Base-by-base conservation (phyloP, 208 protist species). In the Wallacemonas sp. region DNA sequence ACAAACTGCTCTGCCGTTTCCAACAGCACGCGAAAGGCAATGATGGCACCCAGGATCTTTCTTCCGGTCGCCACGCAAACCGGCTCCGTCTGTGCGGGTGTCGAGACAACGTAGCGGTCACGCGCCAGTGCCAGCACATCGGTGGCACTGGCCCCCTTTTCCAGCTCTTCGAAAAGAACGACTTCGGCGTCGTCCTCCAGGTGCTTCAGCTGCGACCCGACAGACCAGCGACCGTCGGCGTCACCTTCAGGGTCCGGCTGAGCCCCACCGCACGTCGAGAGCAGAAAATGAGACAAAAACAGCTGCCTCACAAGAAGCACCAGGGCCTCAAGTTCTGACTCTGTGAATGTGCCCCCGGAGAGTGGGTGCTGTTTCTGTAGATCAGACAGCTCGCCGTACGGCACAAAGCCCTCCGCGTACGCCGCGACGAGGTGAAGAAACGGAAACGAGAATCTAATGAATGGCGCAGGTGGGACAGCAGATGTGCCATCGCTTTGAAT, bases 381-480 rank as follows among this genome's bases (percentile, higher is more conserved):
- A 16, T 64, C 61, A 14, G 67, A 59, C 49, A 81, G 50, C 54
- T 81, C 66, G 14, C 69, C 70, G 55, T 79, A 76, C 26, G 79
- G 71, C 33, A 91, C 67, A 75, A 92, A 92, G 14, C 86, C 86
- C 36, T 82, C 82, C 7, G 80, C 84, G 70, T 89, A 94, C 14
- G 79, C 80, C 4, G 82, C 78, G 3, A 91, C 72, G 48, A 89
- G 76, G 29, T 76, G 77, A 23, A 94, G 49, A 69, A 92, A 91
- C n/a, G 85, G 77, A 54, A 92, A 94, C 23, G 86, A 86, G 12
- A 94, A 72, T 10, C 25, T 55, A 14, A 84, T 57, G 57, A 57
- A 55, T n/a, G 70, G 28, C 14, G 50, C 38, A 18, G 36, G n/a
- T 45, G 20, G 23, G 18, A 25, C 42, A 57, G 44, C 25, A n/a